phyloP scores from a whole-genome alignment of 106 monocot genomes.

The Allium fistulosum region DNA sequence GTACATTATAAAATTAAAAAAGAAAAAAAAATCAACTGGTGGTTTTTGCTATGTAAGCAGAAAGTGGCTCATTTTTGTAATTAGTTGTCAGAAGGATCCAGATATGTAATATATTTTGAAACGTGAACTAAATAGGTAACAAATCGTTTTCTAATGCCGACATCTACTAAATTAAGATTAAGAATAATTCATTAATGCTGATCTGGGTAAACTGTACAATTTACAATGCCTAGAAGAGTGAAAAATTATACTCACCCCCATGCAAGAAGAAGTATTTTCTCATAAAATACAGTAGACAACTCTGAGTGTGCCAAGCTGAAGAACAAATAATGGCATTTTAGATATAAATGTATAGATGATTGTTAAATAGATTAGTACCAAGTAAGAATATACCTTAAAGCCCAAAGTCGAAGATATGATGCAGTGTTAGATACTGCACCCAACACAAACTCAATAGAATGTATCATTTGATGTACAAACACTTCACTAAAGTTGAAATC shows the following conservation, averaged over 20 bases:
- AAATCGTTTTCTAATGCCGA: too few relatives aligned
- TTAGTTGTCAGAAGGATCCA: too few relatives aligned
- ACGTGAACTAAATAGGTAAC: too few relatives aligned
- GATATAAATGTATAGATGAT: too few relatives aligned
- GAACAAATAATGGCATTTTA: background rate
- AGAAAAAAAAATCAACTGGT: too few relatives aligned
- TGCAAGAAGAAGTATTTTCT: slow-evolving; percentile 86
- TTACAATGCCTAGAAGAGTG: background rate
- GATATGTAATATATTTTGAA: too few relatives aligned
- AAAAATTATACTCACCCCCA: slow-evolving; percentile 65
- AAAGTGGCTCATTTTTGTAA: too few relatives aligned
- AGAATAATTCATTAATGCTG: too few relatives aligned
- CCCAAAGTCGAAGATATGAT: slow-evolving; percentile 99
- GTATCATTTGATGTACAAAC: slow-evolving; percentile 99
- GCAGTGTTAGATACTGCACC: slow-evolving; percentile 98
- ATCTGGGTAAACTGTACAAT: background rate
- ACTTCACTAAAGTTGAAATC: slow-evolving; percentile 99
- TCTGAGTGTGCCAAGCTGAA: slow-evolving; percentile 98
- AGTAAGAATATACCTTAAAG: slow-evolving; percentile 53
- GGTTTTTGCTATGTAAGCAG: too few relatives aligned
- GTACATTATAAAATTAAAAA: too few relatives aligned
- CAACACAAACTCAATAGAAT: slow-evolving; percentile 97
- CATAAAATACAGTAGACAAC: slow-evolving; percentile 95
- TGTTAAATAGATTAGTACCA: too few relatives aligned
- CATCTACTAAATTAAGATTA: too few relatives aligned